Conservation (phyloP, 2,329 filamentous ascomycete species). For the Reticulascus tulasneorum region DNA sequence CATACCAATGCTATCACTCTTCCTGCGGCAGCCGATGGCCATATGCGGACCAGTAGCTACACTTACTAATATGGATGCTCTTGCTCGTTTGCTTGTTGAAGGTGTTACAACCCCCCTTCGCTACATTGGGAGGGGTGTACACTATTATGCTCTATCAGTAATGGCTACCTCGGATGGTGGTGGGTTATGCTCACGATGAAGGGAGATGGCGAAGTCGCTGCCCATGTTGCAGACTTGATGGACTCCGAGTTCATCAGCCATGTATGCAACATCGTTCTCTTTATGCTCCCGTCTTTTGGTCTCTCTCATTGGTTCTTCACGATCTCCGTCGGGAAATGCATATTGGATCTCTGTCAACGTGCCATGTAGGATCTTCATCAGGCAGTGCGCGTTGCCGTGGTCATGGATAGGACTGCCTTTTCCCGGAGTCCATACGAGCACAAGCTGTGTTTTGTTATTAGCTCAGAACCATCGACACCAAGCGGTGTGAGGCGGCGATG, state of each 20-base stretch:
- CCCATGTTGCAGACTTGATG: constrained; percentile 78
- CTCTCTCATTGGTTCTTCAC: constrained; percentile 30
- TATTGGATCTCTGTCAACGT: constrained; percentile 78
- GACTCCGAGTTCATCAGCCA: constrained; percentile 84
- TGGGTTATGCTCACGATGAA: constrained; percentile 49
- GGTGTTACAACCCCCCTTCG: constrained; percentile 74
- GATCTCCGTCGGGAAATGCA: constrained; percentile 55
- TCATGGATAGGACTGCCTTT: constrained; percentile 85
- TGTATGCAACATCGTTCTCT: constrained; percentile 78
- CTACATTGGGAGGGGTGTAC: constrained; percentile 87
- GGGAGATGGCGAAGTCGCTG: constrained; percentile 72
- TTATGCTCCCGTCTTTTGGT: constrained; percentile 65
- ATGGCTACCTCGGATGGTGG: neutral
- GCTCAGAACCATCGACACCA: constrained; percentile 23
- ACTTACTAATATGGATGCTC: constrained; percentile 66
- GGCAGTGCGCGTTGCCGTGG: constrained; percentile 81
- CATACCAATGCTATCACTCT: constrained; percentile 12
- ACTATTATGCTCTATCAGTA: constrained; percentile 38
- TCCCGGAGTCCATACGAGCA: constrained; percentile 85
- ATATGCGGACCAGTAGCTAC: constrained; percentile 66
- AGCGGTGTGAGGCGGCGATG: constrained; percentile 6
- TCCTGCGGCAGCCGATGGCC: constrained; percentile 42
- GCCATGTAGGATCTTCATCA: constrained; percentile 86
- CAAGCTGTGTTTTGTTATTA: constrained; percentile 54
- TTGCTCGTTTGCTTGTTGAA: constrained; percentile 76